phyloP scores from a whole-genome alignment of 2,329 filamentous ascomycete species.

The Lecanicillium sp. region DNA sequence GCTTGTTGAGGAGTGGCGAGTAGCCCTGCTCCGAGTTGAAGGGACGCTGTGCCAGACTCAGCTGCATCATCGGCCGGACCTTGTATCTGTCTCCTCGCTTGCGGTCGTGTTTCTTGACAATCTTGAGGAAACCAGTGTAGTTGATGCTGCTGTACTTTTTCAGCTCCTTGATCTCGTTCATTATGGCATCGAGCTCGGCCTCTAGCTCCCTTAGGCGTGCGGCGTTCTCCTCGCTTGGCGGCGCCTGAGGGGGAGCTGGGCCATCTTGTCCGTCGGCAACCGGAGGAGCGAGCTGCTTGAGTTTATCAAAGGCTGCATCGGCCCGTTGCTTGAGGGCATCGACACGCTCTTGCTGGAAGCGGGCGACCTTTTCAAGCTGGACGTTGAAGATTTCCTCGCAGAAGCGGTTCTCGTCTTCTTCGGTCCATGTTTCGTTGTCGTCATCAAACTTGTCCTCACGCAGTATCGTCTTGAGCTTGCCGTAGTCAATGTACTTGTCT shows the following conservation, averaged over 20 bases:
- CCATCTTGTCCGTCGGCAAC: conserved; percentile 44
- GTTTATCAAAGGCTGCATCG: conserved; percentile 54
- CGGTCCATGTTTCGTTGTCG: conserved; percentile 72
- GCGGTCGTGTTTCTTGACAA: conserved; percentile 97
- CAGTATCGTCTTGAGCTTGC: conserved; percentile 81
- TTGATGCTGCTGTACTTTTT: conserved; percentile 95
- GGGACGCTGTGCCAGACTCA: conserved; percentile 76
- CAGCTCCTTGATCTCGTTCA: conserved; percentile 82
- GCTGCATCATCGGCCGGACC: conserved; percentile 84
- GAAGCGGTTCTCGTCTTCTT: conserved; percentile 87
- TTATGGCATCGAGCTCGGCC: conserved; percentile 75
- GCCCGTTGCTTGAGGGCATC: conserved; percentile 44
- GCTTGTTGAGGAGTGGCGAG: conserved; percentile 77
- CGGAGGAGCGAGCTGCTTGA: conserved; percentile 67
- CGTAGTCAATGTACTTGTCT: conserved; percentile 91
- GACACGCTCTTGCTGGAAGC: conserved; percentile 78
- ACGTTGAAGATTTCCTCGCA: conserved; percentile 92
- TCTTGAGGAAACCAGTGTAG: conserved; percentile 96
- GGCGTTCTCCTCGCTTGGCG: conserved; percentile 32
- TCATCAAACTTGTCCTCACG: conserved; percentile 61
- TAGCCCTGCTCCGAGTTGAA: conserved; percentile 92
- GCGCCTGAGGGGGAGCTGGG: conserved; percentile 17
- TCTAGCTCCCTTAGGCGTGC: conserved; percentile 61
- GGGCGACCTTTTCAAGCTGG: conserved; percentile 89
- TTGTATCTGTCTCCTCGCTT: conserved; percentile 81